Percentiles rank a stretch among this genome's conserved stretches.
phyloP scores from a whole-genome alignment of 2,329 filamentous ascomycete species.

The Alternaria sp. region DNA sequence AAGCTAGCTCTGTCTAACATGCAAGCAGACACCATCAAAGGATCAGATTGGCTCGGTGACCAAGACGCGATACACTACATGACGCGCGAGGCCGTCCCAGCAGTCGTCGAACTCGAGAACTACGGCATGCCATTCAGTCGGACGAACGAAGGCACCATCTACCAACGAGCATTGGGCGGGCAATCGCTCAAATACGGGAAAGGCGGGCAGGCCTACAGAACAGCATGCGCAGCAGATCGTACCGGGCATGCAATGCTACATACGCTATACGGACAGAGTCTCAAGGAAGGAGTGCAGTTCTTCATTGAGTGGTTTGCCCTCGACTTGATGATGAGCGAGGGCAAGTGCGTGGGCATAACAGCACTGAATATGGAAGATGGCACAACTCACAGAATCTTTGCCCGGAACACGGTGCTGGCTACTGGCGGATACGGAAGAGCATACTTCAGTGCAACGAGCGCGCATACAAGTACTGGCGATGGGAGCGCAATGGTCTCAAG shows the following conservation, averaged over 20 bases:
- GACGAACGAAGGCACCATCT: conserved; percentile 54
- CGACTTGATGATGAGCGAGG: conserved; percentile 57
- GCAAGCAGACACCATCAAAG: conserved; percentile 51
- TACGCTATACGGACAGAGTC: conserved; percentile 57
- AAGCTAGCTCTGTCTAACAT: neutral
- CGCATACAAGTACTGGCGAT: conserved; percentile 59
- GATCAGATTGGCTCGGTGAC: conserved; percentile 65
- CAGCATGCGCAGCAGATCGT: conserved; percentile 55
- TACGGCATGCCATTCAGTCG: conserved; percentile 63
- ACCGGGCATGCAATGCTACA: conserved; percentile 60
- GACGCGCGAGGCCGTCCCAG: conserved; percentile 61
- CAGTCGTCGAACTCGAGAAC: conserved; percentile 62
- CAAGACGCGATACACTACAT: conserved; percentile 67
- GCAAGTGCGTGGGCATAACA: conserved; percentile 55
- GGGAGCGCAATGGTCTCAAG: conserved; percentile 59
- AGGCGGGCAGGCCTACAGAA: conserved; percentile 57
- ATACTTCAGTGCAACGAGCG: conserved; percentile 58
- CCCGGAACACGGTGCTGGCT: conserved; percentile 56
- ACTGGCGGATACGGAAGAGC: conserved; percentile 59
- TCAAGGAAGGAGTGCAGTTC: conserved; percentile 57
- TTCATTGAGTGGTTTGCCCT: conserved; percentile 60
- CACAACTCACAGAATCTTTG: conserved; percentile 56
- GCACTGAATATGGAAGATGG: conserved; percentile 59
- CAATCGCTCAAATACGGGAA: conserved; percentile 56
- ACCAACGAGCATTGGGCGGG: conserved; percentile 57